These are phyloP conservation scores for Cyberlindnera mississippiensis DNA, from an alignment of 805 yeast species.

Conservation along the genomic window DNA sequence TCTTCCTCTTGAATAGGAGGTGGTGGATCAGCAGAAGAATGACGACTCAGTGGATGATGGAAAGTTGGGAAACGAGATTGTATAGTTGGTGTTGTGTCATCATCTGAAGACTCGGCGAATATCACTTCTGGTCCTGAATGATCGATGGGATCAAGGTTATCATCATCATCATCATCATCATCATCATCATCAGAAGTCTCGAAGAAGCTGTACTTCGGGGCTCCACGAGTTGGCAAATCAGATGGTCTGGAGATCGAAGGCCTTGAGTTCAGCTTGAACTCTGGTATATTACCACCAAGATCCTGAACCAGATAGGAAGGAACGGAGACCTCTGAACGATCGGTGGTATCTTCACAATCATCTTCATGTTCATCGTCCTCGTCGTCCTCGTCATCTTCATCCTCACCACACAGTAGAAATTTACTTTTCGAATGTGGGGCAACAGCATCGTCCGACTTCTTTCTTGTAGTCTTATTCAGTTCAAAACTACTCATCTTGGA, in stretches of 20 bases:
- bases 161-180: conserved; percentile 3
- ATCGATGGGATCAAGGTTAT: not conserved
- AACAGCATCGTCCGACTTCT: conserved; percentile 15
- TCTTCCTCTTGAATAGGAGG: conserved; percentile 31
- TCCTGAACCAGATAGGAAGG: conserved; percentile 17
- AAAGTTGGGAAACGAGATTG: no score
- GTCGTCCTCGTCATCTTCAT: conserved; percentile 7
- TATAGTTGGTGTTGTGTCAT: conserved; percentile 1
- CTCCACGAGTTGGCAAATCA: conserved; percentile 19
- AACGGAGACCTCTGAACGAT: conserved; percentile 16
- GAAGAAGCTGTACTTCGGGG: conserved; percentile 27
- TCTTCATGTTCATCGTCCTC: conserved; percentile 9
- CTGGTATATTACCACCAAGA: conserved; percentile 5
- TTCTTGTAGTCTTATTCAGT: conserved; percentile 14
- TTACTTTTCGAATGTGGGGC: conserved; percentile 22
- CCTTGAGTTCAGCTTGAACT: not conserved
- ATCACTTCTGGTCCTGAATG: conserved; percentile 17
- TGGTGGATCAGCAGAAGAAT: conserved; percentile 1
- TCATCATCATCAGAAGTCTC: conserved; percentile 19
- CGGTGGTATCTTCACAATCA: conserved; percentile 7
- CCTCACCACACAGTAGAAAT: conserved; percentile 11
- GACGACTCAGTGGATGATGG: not conserved
- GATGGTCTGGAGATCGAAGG: conserved; percentile 1
- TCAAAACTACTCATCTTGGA: conserved; percentile 20
- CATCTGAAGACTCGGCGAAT: conserved; percentile 16